Evolutionary conservation across 2,329 filamentous ascomycete genomes (phyloP), one percentile per base, ranked within the genome.

Genomic region (Parastagonospora nodorum): DNA sequence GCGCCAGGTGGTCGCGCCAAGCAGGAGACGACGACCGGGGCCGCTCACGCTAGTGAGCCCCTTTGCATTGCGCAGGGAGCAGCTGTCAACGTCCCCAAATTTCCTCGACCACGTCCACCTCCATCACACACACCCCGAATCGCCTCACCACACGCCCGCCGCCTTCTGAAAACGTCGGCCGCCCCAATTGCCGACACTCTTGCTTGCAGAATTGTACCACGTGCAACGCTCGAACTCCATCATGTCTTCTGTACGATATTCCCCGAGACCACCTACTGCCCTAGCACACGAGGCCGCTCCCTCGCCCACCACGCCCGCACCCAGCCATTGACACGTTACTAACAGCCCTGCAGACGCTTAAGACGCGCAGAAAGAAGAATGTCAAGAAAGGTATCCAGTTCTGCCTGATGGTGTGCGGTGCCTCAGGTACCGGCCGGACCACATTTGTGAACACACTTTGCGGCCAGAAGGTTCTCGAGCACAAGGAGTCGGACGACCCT

Each of bases 331-430:
- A 45, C 42, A 48, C 55, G 8, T 57, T 54, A 58, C 71, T 74
- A 62, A 74, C 63, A 30, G 37, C 46, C 32, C 40, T 28, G 14
- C 51, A 74, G 71, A 69, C 69, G 54, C 69, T 95, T 79, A 66
- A 96, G 89, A 92, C 97, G 77, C 92, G 94, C 81, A 89, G 91
- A 80, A 99, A 99, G 93, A 99, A 99, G 90, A 97, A 99, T 85
- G 93, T 99, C 82, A 97, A 97, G 89, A 97, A 97, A 86, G 94
- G 94, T 75, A 97, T 99, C 75, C 94, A 99, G 84, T 99, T 99
- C 83, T 97, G 92, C 79, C 80, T 99, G 85, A 99, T 99, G 94
- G 94, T 99, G 73, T 97, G 94, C 76, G 94, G 94, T 82, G 94
- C 94, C 75, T 97, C 93, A 68, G 94, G 94, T 78, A 97, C 94